These are phyloP conservation scores for Emydomyces testavorans DNA, from an alignment of 2,329 filamentous ascomycete species.

Conservation along the genomic window DNA sequence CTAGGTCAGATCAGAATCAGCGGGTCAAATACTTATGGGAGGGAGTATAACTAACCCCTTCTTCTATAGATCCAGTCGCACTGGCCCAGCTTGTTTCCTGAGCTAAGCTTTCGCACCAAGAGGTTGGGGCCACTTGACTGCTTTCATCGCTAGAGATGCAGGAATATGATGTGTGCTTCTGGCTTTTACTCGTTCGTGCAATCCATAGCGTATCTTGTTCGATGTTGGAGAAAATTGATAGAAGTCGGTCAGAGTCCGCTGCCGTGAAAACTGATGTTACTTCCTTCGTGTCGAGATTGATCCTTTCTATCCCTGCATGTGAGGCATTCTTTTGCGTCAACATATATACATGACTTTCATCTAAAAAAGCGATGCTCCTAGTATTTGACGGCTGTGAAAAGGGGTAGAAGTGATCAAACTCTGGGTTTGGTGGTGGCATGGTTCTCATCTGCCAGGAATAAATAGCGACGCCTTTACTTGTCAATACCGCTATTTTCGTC, in stretches of 20 bases:
- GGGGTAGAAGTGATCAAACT: constrained; percentile 31
- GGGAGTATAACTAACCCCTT: constrained; percentile 26
- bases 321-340: constrained; percentile 29
- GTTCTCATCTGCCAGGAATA: constrained; percentile 55
- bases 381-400: constrained; percentile 25
- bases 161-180: constrained; percentile 25
- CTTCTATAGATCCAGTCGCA: constrained; percentile 28
- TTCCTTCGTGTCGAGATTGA: constrained; percentile 26
- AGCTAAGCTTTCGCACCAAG: constrained; percentile 26
- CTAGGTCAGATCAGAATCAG: constrained; percentile 24
- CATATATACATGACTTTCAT: constrained; percentile 34
- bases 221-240: constrained; percentile 30
- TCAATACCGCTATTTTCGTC: constrained; percentile 59
- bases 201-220: constrained; percentile 29
- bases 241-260: constrained; percentile 26
- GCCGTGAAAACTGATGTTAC: constrained; percentile 25
- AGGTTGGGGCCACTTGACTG: constrained; percentile 12
- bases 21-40: not conserved
- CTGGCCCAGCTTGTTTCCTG: constrained; percentile 32
- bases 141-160: constrained; percentile 20
- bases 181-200: constrained; percentile 22
- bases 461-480: constrained; percentile 53
- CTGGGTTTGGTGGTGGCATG: constrained; percentile 27
- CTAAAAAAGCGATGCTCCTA: constrained; percentile 39
- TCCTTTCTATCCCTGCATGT: constrained; percentile 25